Base-by-base conservation (phyloP, 1,139 yeast species). In the Suhomyces wounanorum region DNA sequence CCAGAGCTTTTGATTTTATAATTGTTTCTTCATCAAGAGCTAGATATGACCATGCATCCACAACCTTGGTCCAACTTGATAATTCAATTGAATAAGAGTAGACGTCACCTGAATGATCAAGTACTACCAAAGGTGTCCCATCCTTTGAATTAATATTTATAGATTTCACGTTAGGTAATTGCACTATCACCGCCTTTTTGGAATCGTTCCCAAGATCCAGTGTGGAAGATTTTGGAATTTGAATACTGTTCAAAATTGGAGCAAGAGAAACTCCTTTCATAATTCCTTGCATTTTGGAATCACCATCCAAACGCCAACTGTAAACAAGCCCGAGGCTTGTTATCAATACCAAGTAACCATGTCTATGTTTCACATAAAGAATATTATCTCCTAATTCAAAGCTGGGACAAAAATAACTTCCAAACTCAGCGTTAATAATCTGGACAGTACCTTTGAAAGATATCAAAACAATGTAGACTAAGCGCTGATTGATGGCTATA, bases 381-480 rank as follows among this genome's bases (percentile, higher is more conserved):
- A 75, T 79, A 72, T 66, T 88, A 47, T 54, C 80, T 55, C 75
- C 98, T 77, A 77, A 75, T 81, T 72, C 87, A 16, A 84, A 64
- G n/a, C 75, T 65, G 2, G 88, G 85, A 48, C 72, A 65, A 0
- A 74, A 55, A 31, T 69, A 69, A 23, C 75, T 63, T 1, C 95
- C 96, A 1, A 75, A 59, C 2, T 87, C 80, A 1, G 88, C 82
- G 11, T 85, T 79, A 0, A 95, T 79, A 72, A 96, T 80, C 62
- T 87, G 89, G 3, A 83, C 56, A 4, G 83, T 78, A 1, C 91
- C 90, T 44, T 83, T 80, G 23, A 94, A 90, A 0, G 96, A 83
- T 3, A 87, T 83, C 35, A 92, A 67, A n/a, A 75, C 80, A 75
- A 80, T 77, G 52, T 68, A 78, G 17, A 59, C 59, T 30, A 76